These are phyloP conservation scores for Rhizoclosmatium globosum DNA, from an alignment of 192 early-diverging fungal genomes.

Conservation along the genomic window DNA sequence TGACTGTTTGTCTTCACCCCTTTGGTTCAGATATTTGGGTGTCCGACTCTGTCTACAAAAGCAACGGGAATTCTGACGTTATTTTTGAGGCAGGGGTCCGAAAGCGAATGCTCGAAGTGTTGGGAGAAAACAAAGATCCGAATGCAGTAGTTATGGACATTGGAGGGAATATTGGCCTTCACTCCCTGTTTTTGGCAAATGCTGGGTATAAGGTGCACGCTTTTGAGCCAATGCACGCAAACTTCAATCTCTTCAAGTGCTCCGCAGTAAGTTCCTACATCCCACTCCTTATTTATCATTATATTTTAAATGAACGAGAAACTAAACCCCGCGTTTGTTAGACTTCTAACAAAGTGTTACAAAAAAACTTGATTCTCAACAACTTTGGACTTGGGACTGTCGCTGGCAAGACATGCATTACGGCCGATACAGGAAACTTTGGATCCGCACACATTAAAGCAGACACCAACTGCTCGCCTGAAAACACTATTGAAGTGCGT, in stretches of 20 bases:
- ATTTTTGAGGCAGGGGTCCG: too few species aligned
- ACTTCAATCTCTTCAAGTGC: neutral
- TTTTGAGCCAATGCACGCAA: too few species aligned
- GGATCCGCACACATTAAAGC: neutral
- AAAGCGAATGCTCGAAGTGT: too few species aligned
- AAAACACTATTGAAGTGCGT: neutral
- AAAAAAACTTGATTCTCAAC: neutral
- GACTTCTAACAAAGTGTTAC: too few species aligned
- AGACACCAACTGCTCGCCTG: neutral
- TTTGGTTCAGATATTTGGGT: too few species aligned
- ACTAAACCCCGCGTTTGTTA: too few species aligned
- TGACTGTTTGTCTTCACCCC: too few species aligned
- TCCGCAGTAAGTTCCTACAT: neutral
- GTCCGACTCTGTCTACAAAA: too few species aligned
- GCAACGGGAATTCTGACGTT: too few species aligned
- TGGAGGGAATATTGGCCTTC: conserved; percentile 21
- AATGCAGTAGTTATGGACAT: conserved; percentile 3
- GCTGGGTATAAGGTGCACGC: neutral
- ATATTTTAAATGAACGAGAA: too few species aligned
- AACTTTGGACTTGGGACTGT: conserved; percentile 2
- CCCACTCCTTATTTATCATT: too few species aligned
- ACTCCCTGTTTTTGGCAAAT: neutral
- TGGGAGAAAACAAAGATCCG: neutral
- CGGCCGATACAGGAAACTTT: neutral
- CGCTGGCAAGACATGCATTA: neutral